A percentile compares a stretch with the other conserved stretches of the same genome.
These are phyloP conservation scores for Aureobasidium sp. DNA, from an alignment of 2,329 filamentous ascomycete genomes.

Conservation along the genomic window DNA sequence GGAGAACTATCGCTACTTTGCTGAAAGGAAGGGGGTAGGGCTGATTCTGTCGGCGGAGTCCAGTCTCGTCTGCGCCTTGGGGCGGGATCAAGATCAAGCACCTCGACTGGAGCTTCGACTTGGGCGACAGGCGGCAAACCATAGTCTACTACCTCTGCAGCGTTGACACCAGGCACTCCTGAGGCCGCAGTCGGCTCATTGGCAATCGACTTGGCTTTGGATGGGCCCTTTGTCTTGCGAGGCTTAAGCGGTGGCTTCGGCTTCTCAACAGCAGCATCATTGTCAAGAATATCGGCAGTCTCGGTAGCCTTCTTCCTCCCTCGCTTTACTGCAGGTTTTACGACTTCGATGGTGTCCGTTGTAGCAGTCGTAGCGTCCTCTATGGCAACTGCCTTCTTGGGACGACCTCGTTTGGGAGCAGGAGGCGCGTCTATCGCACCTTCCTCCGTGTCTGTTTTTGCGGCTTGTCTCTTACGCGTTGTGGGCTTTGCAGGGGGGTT, in stretches of 20 bases:
- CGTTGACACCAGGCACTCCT: neutral
- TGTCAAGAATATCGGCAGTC: neutral
- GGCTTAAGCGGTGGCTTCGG: neutral
- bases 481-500: neutral
- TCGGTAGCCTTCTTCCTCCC: neutral
- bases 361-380: neutral
- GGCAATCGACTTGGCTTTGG: neutral
- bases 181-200: neutral
- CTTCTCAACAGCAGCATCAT: neutral
- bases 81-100: constrained; percentile 2
- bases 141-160: neutral
- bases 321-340: neutral
- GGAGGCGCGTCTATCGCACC: neutral
- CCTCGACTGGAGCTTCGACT: neutral
- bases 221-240: neutral
- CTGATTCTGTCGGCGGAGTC: neutral
- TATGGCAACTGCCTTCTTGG: neutral
- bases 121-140: neutral
- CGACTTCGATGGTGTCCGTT: neutral
- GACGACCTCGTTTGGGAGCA: neutral
- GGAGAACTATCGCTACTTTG: neutral
- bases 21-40: constrained; percentile 11
- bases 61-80: constrained; percentile 1
- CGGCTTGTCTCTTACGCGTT: neutral
- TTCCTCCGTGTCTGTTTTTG: neutral